Percentiles rank a stretch among this genome's conserved stretches.
These are phyloP conservation scores for Graphiopsis chlorocephala DNA, from an alignment of 2,329 filamentous ascomycete genomes.

Conservation along the genomic window DNA sequence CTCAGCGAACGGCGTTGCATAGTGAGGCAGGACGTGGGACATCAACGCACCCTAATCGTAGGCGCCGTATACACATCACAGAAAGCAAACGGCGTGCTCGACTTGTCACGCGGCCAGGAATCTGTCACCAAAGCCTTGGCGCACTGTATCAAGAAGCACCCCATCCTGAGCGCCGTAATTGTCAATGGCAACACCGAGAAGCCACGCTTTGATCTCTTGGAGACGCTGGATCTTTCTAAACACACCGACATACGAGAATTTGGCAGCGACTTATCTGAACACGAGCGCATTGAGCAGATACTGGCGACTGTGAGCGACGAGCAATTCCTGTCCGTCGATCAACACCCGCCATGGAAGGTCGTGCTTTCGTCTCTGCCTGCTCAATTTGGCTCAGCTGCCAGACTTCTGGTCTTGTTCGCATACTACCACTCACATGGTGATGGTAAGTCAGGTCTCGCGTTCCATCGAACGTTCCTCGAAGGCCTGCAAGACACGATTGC, in stretches of 20 bases:
- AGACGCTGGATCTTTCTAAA: slow-evolving; percentile 37
- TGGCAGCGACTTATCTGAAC: slow-evolving; percentile 11
- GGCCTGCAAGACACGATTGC: slow-evolving; percentile 17
- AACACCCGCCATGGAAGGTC: slow-evolving; percentile 45
- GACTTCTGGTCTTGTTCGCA: slow-evolving; percentile 36
- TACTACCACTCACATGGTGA: slow-evolving; percentile 48
- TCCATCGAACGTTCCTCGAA: slow-evolving; percentile 43
- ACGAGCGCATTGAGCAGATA: slow-evolving; percentile 26
- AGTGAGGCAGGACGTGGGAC: slow-evolving; percentile 40
- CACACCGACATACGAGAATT: slow-evolving; percentile 39
- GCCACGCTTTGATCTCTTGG: slow-evolving; percentile 34
- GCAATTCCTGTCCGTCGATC: slow-evolving; percentile 27
- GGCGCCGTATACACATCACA: slow-evolving; percentile 35
- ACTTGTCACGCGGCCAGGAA: slow-evolving; percentile 20
- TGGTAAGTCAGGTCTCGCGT: slow-evolving; percentile 42
- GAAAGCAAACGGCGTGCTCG: slow-evolving; percentile 17
- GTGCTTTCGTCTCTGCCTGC: slow-evolving; percentile 33
- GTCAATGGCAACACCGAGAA: slow-evolving; percentile 38
- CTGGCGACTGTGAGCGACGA: slow-evolving; percentile 36
- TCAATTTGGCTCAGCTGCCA: not conserved
- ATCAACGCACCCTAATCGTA: slow-evolving; percentile 42
- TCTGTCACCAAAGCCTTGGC: slow-evolving; percentile 29
- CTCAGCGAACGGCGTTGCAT: slow-evolving; percentile 44
- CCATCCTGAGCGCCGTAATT: slow-evolving; percentile 40
- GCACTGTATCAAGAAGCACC: slow-evolving; percentile 39